These are phyloP conservation scores for Leccinum boreale DNA, from an alignment of 768 basidiomycete genomes.

Conservation along the genomic window DNA sequence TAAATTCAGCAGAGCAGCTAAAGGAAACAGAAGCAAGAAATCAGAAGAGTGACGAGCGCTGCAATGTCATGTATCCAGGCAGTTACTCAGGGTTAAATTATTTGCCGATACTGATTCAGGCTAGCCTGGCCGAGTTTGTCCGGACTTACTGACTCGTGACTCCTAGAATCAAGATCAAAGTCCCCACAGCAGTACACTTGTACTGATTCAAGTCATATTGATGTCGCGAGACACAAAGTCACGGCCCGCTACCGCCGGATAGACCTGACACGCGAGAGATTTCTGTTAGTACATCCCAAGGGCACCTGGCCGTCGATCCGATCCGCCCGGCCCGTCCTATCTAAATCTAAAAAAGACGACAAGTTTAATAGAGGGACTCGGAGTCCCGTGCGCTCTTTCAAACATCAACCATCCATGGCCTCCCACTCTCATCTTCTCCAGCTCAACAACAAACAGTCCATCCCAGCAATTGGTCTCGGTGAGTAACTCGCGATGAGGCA, in stretches of 20 bases:
- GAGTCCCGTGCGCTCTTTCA: slow-evolving; percentile 1
- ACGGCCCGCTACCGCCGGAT: background rate
- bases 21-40: background rate
- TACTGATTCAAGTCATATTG: background rate
- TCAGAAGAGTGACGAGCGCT: background rate
- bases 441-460: slow-evolving; percentile 57
- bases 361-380: background rate
- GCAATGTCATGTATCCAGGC: background rate
- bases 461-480: slow-evolving; percentile 62
- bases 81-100: background rate
- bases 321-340: slow-evolving; percentile 17
- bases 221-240: background rate
- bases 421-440: slow-evolving; percentile 47
- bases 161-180: no score
- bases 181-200: background rate
- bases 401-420: slow-evolving; percentile 25
- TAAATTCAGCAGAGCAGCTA: no score
- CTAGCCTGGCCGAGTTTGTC: background rate
- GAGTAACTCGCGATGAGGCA: slow-evolving; percentile 26
- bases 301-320: slow-evolving; percentile 8
- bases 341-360: background rate
- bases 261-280: background rate
- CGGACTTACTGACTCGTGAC: background rate
- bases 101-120: background rate
- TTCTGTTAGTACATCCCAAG: background rate